These are phyloP conservation scores for Suhomyces bokatorum DNA, from an alignment of 1,139 yeast species.

Conservation along the genomic window DNA sequence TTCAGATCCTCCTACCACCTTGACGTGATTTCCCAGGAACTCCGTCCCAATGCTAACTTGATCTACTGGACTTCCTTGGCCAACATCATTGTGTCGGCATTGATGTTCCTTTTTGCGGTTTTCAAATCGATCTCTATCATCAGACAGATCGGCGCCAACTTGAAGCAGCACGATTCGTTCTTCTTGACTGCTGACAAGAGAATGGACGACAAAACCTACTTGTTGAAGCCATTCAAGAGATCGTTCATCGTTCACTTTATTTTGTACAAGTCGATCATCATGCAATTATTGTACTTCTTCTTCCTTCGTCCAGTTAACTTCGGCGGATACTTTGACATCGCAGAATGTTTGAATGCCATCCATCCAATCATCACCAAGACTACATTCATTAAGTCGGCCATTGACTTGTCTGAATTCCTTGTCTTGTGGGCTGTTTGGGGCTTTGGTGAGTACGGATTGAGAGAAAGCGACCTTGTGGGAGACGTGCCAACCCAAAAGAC, in stretches of 20 bases:
- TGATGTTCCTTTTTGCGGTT: slow-evolving; percentile 4
- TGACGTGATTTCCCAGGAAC: slow-evolving; percentile 5
- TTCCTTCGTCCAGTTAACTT: slow-evolving; percentile 11
- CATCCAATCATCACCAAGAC: slow-evolving; percentile 6
- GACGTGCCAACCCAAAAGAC: neutral
- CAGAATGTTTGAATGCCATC: slow-evolving; percentile 14
- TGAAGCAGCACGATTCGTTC: slow-evolving; percentile 4
- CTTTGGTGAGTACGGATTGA: slow-evolving; percentile 7
- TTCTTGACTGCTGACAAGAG: slow-evolving; percentile 8
- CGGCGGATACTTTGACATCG: slow-evolving; percentile 15
- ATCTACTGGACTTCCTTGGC: slow-evolving; percentile 8
- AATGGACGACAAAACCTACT: slow-evolving; percentile 10
- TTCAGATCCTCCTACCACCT: slow-evolving; percentile 7
- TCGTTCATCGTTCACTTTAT: slow-evolving; percentile 15
- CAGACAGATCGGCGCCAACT: neutral
- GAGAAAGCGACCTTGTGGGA: neutral
- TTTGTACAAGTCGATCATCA: slow-evolving; percentile 10
- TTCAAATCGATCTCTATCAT: slow-evolving; percentile 3
- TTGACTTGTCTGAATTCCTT: slow-evolving; percentile 12
- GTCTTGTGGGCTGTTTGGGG: slow-evolving; percentile 19
- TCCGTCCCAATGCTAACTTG: slow-evolving; percentile 1
- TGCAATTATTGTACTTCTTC: slow-evolving; percentile 8
- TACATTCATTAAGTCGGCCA: slow-evolving; percentile 1
- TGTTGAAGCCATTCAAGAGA: slow-evolving; percentile 10
- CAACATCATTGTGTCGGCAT: slow-evolving; percentile 7